Base-by-base conservation (phyloP, 2,329 filamentous ascomycete species). In the Exophiala aquamarina region DNA sequence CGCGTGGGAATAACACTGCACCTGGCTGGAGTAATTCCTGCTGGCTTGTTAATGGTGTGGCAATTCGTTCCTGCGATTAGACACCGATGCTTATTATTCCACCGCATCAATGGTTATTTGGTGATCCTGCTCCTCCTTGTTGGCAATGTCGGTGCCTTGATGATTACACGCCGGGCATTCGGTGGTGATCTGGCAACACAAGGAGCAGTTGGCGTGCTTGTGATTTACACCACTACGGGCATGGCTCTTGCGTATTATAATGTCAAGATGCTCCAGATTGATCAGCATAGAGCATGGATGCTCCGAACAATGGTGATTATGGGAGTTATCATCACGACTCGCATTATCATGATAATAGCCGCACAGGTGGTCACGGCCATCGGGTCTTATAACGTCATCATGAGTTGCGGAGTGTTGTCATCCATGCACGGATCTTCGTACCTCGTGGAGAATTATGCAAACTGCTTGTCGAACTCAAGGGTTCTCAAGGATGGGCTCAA, bases 281-380 rank as follows among this genome's bases (percentile, higher is more conserved):
- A 82, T 23, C 73, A 83, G 55, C 80, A 83, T 50, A 70, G 81
- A 2, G 76, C 77, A 2, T 83, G 79, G 79, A 83, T 83, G 79
- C 56, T 83, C 21, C 61, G 80, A 7, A 40, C 38, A 4, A 78
- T 74, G 74, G 63, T 73, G 19, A 72, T 71, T 29, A 40, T 57
- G 43, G 48, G 40, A 9, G 41, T 38, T 15, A 47, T 42, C 44
- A 60, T 65, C 33, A 65, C 63, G 10, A 49, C 57, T n/a, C 47
- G 61, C 15, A 46, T 63, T n/a, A 57, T 61, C 26, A 63, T 77
- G 32, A 64, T 73, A 44, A 62, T 75, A 29, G 55, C 68, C 1
- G 69, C 71, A 1, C 53, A 51, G 2, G 66, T 76, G 7, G 65
- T 75, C 34, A 66, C 68, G 26, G 48, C 55, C 59, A 51, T 55